These are phyloP conservation scores for Filobasidium wieringae DNA, from an alignment of 768 basidiomycete genomes.

Conservation along the genomic window DNA sequence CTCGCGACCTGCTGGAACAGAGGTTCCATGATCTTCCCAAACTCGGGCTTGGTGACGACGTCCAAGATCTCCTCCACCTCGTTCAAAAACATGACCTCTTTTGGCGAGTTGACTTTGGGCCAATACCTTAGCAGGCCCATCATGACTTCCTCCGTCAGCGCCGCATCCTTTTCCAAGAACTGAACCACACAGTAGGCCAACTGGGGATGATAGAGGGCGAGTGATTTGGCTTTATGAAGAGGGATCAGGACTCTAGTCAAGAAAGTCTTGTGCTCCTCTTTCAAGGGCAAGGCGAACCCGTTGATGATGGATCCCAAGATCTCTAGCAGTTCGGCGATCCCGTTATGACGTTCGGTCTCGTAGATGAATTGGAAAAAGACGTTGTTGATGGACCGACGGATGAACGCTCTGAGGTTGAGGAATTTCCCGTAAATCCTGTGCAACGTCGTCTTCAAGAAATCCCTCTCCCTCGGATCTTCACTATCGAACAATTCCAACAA, in stretches of 20 bases:
- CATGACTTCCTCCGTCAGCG: slow-evolving; percentile 88
- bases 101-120: slow-evolving; percentile 98
- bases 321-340: slow-evolving; percentile 93
- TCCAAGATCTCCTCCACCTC: slow-evolving; percentile 98
- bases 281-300: slow-evolving; percentile 91
- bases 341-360: slow-evolving; percentile 97
- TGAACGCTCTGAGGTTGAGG: slow-evolving; percentile 94
- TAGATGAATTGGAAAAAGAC: slow-evolving; percentile 99
- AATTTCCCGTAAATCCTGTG: slow-evolving; percentile 99
- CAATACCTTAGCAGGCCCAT: slow-evolving; percentile 90
- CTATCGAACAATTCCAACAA: slow-evolving; percentile 96
- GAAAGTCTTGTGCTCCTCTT: slow-evolving; percentile 98
- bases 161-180: slow-evolving; percentile 90
- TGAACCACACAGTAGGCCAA: slow-evolving; percentile 98
- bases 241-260: slow-evolving; percentile 86
- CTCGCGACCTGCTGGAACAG: slow-evolving; percentile 88
- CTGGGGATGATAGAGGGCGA: slow-evolving; percentile 98
- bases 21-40: slow-evolving; percentile 85
- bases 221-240: slow-evolving; percentile 91
- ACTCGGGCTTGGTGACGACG: slow-evolving; percentile 91
- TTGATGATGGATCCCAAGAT: slow-evolving; percentile 99
- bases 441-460: slow-evolving; percentile 96
- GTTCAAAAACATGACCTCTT: slow-evolving; percentile 99
- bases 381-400: slow-evolving; percentile 97
- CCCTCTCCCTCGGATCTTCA: slow-evolving; percentile 95